A percentile compares a stretch with the other conserved stretches of the same genome.
These are phyloP conservation scores for Ettlia oleoabundans DNA, from an alignment of 139 green algal genomes.

Conservation along the genomic window DNA sequence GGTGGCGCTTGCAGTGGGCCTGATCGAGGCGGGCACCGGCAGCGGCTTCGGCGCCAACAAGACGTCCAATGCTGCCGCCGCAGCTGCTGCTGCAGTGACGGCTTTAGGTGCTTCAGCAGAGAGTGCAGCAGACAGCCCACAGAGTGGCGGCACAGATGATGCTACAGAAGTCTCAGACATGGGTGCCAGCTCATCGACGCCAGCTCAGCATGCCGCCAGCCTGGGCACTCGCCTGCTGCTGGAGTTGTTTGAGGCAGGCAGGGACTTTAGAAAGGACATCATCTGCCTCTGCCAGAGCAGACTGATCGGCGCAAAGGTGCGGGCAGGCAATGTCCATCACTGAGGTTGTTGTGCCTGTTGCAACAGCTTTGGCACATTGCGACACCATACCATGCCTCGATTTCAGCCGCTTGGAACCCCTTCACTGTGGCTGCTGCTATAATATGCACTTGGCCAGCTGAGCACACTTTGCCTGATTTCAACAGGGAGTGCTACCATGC, in stretches of 20 bases:
- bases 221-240: slow-evolving; percentile 38
- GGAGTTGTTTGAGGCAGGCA: slow-evolving; percentile 36
- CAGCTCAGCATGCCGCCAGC: not conserved
- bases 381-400: too few relatives aligned
- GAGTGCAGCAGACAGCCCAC: not conserved
- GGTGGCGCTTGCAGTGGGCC: slow-evolving; percentile 5
- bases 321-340: too few relatives aligned
- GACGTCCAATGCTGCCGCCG: not conserved
- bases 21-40: slow-evolving; percentile 17
- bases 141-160: not conserved
- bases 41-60: not conserved
- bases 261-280: slow-evolving; percentile 21
- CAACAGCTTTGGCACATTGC: too few relatives aligned
- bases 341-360: too few relatives aligned
- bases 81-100: not conserved
- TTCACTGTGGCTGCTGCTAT: too few relatives aligned
- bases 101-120: too few relatives aligned
- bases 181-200: not conserved
- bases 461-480: too few relatives aligned
- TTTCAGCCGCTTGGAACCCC: too few relatives aligned
- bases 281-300: slow-evolving; percentile 16
- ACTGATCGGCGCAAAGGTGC: slow-evolving; percentile 31
- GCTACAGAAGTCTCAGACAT: not conserved
- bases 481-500: too few relatives aligned
- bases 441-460: too few relatives aligned